Base-by-base conservation (phyloP, 2,329 filamentous ascomycete species). In the Nemania sp. region DNA sequence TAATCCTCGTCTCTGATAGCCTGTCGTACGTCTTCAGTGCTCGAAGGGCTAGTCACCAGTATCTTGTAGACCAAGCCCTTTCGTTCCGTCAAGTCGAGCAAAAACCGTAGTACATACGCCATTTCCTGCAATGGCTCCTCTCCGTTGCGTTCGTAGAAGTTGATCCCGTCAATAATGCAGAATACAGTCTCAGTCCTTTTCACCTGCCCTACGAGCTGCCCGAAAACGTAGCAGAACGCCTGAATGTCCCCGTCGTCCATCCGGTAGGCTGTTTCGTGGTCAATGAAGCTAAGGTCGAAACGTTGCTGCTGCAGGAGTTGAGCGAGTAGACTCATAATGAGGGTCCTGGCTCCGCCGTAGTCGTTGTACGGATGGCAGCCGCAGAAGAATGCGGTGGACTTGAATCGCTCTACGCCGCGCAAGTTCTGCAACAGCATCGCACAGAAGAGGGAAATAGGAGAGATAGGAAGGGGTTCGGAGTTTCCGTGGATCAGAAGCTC, bases 1-100 rank as follows among this genome's bases (percentile, higher is more conserved):
- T 65, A 65, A 27, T 65, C 62, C n/a, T 65, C 56, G 29, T 65
- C 62, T 26, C 38, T 47, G 20, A 65, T 55, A 55, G 62, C 62
- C n/a, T 65, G 51, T n/a, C 63, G 56, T 41, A 65, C 56, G 22
- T 65, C 63, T 26, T 65, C 41, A 2, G 63, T 65, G 18, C 26
- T 60, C 27, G 56, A 65, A 11, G 63, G 63, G 6, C 56, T 65
- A 10, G 63, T 65, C 18, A 65, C 10, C 8, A 61, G 5, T 55
- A 65, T 65, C 29, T 65, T 65, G 15, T 60, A 65, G 2, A 56
- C 26, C 2, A 51, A 2, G 3, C 29, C 49, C 24, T 27, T 38
- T 27, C 38, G 2, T 11, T 41, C 13, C 1, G 56, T 18, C 1
- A 60, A 13, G 27, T 65, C 63, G 11, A 65, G 63, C 15, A 65